Evolutionary conservation across 352 stramenopile genomes (phyloP).

Genomic region (Pythium sukuiense): DNA sequence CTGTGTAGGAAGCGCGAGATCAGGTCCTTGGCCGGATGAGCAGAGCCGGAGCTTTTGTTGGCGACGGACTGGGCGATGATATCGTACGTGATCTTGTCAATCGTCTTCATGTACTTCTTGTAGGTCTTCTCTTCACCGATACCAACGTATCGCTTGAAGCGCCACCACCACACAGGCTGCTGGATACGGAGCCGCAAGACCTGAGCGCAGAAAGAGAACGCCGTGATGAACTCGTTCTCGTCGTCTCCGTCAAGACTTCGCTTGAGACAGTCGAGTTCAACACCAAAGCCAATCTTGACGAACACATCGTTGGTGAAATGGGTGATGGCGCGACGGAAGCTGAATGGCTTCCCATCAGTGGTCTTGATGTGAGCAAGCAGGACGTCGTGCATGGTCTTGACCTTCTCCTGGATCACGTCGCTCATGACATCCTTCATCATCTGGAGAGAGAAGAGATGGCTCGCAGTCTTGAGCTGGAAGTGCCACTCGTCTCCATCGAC

Average conservation of each 20-base stretch:
- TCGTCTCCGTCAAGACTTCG: conserved; percentile 12
- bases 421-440: conserved; percentile 47
- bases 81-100: conserved; percentile 44
- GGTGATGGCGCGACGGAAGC: conserved; percentile 19
- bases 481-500: conserved; percentile 62
- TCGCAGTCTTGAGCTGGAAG: conserved; percentile 70
- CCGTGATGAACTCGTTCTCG: conserved; percentile 24
- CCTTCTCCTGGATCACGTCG: conserved; percentile 28
- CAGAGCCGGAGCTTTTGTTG: conserved; percentile 12
- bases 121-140: conserved; percentile 40
- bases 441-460: conserved; percentile 82
- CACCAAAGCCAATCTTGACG: conserved; percentile 59
- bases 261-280: conserved; percentile 43
- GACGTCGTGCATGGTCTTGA: conserved; percentile 13
- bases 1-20: conserved; percentile 41
- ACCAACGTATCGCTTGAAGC: conserved; percentile 39
- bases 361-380: conserved; percentile 11
- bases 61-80: conserved; percentile 53
- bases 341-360: conserved; percentile 8
- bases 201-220: conserved; percentile 20
- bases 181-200: conserved; percentile 30
- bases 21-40: conserved; percentile 22
- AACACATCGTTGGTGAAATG: conserved; percentile 58
- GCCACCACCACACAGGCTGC: conserved; percentile 38
- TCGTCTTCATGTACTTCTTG: conserved; percentile 36